Base-by-base conservation (phyloP, 306 rosid genomes). In the Styphnolobium japonicum region DNA sequence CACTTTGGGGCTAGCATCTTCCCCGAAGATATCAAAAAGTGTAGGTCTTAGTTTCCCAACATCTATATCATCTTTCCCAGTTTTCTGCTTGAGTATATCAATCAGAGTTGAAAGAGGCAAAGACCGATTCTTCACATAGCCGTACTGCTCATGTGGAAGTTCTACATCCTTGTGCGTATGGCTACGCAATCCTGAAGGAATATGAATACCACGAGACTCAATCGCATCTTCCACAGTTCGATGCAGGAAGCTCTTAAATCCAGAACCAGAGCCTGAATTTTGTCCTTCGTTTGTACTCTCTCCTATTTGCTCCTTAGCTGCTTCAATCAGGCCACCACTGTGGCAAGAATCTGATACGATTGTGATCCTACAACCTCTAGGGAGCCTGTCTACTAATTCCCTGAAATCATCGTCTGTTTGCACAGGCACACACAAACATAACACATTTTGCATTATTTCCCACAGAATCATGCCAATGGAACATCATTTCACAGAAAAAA, bases 271-370 rank as follows among this genome's bases (percentile, higher is more conserved):
- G 58, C 75, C 3, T 11, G 85, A 85, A 16, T 45, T 25, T 0
- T 57, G 36, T 2, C 57, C 56, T 27, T 67, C 57, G 31, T 74
- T 76, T 25, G 91, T 84, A 82, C 96, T 92, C 31, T 92, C 92
- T 23, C 98, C 98, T 15, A 94, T 89, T 86, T 94, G 96, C 80
- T 94, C 98, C 72, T 85, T 85, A 0, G 92, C 73, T 2, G 80
- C 87, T 19, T 85, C 90, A 45, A 94, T 89, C 18, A 94, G 90
- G 15, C 97, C 98, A 15, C 98, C 98, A 14, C 97, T 90, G 73
- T 94, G 94, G 75, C 97, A 92, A 0, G 97, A 94, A 78, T 94
- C 97, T 1, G 98, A 92, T 14, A 92, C 90, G 5, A 92, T 85
- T 25, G 96, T 92, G 46, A 94, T 56, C 53, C 66, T 66, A 60